Base-by-base conservation (phyloP, 257 asterid species). In the Ocimum tenuiflorum region DNA sequence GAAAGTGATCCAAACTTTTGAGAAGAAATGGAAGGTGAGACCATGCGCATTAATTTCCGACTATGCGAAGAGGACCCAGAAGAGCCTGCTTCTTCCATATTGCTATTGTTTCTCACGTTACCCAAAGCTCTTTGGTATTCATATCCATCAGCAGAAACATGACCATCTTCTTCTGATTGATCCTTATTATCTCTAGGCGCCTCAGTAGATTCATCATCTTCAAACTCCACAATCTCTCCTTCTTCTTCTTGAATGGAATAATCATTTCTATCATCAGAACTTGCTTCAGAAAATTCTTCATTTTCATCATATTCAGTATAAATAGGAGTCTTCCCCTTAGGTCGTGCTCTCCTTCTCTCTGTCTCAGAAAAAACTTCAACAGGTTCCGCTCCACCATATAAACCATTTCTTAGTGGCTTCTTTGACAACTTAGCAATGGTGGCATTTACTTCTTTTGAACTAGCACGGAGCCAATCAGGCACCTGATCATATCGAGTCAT, bases 1-100 rank as follows among this genome's bases (percentile, higher is more conserved):
- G 99, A 94, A 74, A 94, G 94, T 5, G 96, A 91, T 19, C 97
- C 99, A 81, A 94, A 94, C 83, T 94, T 94, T 90, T 94, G 99
- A 67, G 94, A 86, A 71, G 96, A 88, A 56, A 74, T 85, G 38
- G 99, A 90, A 49, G 96, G 88, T 29, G 96, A 85, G 42, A 83
- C 92, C 58, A 77, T 69, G 46, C 72, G 84, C 67, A 22, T 77
- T 73, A 83, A 67, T 77, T 87, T 85, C 68, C 80, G 83, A 72
- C 84, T 77, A 23, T 86, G 96, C 14, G 95, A 83, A 68, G 99
- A 91, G 59, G 97, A 88, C 61, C 96, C 96, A 24, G 97, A 83
- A 50, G 99, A 88, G 59, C 79, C 99, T 0, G 86, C 88, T 80
- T 81, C 88, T 54, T 85, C 94, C 33, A 77, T 77, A 62, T 77